These are phyloP conservation scores for Rhododendron vialii DNA, from an alignment of 148 eudicot genomes.

Conservation along the genomic window DNA sequence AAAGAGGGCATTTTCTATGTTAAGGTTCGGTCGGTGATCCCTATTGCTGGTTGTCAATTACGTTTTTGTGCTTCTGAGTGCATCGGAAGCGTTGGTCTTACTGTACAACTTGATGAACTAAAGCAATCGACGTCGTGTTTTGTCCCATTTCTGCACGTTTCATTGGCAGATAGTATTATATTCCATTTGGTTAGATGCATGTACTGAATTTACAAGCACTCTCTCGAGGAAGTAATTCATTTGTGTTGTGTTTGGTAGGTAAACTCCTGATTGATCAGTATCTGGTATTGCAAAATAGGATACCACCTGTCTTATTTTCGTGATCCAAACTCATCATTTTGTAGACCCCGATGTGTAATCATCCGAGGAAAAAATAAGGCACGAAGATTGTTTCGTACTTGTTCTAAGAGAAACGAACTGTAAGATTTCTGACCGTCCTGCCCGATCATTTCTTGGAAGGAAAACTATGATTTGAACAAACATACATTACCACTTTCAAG, in stretches of 20 bases:
- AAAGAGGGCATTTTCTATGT: neutral
- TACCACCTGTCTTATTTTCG: neutral
- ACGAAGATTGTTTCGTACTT: too few relatives aligned
- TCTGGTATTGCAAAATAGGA: neutral
- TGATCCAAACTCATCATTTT: neutral
- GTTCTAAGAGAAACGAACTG: neutral
- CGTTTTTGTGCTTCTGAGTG: neutral
- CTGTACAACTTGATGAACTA: neutral
- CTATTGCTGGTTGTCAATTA: neutral
- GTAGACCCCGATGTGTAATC: neutral
- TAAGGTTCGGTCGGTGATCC: neutral
- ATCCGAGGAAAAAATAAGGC: too few relatives aligned
- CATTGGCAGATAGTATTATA: neutral
- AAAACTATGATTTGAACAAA: neutral
- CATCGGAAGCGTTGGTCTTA: neutral
- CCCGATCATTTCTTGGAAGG: neutral
- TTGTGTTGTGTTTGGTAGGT: neutral
- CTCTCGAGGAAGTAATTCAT: neutral
- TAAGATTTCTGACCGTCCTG: too few relatives aligned
- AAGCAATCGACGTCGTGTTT: neutral
- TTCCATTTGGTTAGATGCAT: neutral
- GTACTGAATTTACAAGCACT: neutral
- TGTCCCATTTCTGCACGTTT: neutral
- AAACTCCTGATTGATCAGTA: too few relatives aligned
- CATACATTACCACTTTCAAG: neutral